These are phyloP conservation scores for Kodamaea ohmeri DNA, from an alignment of 1,139 yeast genomes.

Conservation along the genomic window DNA sequence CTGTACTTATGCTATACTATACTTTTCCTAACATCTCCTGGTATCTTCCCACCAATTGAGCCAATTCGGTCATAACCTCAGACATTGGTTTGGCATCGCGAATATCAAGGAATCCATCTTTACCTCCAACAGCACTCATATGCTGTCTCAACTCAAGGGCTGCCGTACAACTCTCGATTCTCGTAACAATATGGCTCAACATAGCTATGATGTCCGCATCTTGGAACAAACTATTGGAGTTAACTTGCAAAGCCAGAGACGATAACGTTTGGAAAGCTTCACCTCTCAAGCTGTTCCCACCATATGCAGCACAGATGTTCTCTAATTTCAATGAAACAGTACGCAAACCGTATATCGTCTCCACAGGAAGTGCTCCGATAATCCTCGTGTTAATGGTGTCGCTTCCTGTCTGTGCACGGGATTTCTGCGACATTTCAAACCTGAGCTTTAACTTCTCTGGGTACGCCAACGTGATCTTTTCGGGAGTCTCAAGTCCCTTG, in stretches of 20 bases:
- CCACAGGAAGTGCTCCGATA: slow-evolving; percentile 43
- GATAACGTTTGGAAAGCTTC: slow-evolving; percentile 31
- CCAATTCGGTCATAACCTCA: slow-evolving; percentile 29
- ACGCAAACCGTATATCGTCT: slow-evolving; percentile 46
- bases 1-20: neutral
- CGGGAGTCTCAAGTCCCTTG: slow-evolving; percentile 94
- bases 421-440: slow-evolving; percentile 41
- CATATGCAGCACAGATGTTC: slow-evolving; percentile 39
- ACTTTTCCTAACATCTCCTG: slow-evolving; percentile 9
- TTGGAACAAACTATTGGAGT: slow-evolving; percentile 26
- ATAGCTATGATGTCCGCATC: slow-evolving; percentile 44
- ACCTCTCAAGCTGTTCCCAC: slow-evolving; percentile 24
- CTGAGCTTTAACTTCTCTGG: slow-evolving; percentile 66
- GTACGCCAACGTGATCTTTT: slow-evolving; percentile 74
- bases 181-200: slow-evolving; percentile 59
- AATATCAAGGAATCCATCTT: slow-evolving; percentile 24
- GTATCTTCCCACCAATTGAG: slow-evolving; percentile 11
- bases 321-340: slow-evolving; percentile 51
- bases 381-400: slow-evolving; percentile 23
- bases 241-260: slow-evolving; percentile 25
- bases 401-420: slow-evolving; percentile 21
- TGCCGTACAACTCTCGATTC: slow-evolving; percentile 57
- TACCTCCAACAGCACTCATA: slow-evolving; percentile 25
- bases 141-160: slow-evolving; percentile 36
- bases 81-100: slow-evolving; percentile 22